Evolutionary conservation across 768 basidiomycete species (phyloP), one percentile per base, ranked within the genome.

Genomic region (Paxillus involutus): DNA sequence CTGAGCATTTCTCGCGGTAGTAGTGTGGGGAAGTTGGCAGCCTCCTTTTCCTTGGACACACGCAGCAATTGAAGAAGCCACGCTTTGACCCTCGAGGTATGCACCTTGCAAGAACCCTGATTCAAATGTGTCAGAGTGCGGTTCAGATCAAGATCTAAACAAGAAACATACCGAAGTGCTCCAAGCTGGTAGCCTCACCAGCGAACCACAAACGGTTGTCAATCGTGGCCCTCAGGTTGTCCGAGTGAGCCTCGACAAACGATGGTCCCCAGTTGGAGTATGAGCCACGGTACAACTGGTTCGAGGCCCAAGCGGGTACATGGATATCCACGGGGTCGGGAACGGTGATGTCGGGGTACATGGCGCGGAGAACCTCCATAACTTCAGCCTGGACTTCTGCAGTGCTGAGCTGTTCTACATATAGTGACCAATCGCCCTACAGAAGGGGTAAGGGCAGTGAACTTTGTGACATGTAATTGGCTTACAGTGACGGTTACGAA

Each of bases 251-350:
- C 14, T 73, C 75, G 11, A 80, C 66, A 57, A 85, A 86, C 3
- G 82, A 76, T 0, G 87, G 75, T 0, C 85, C 86, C 85, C 85
- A 88, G 55, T 86, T 89, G 19, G 82, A 83, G 59, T 84, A 89
- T 4, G 84, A 81, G 4, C 69, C 70, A 0, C 64, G 59, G 55
- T 51, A 71, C 33, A 80, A 68, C 3, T 79, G 77, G 60, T 87
- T 75, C 12, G 67, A 64, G 44, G 73, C 59, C 88, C 87, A 89
- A 3, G 75, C 68, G 3, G 78, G 76, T 57, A 83, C 78, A 61
- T 75, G 75, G 64, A 89, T 82, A 30, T 77, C 82, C 6, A 73
- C 58, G 0, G 87, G 85, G 4, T 77, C 75, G 6, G 85, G 85
- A 11, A 88, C 73, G 4, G 71, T 72, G 47, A 69, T 68, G 49